phyloP scores from a whole-genome alignment of 2,329 filamentous ascomycete genomes.

The Tolypocladium inflatum region DNA sequence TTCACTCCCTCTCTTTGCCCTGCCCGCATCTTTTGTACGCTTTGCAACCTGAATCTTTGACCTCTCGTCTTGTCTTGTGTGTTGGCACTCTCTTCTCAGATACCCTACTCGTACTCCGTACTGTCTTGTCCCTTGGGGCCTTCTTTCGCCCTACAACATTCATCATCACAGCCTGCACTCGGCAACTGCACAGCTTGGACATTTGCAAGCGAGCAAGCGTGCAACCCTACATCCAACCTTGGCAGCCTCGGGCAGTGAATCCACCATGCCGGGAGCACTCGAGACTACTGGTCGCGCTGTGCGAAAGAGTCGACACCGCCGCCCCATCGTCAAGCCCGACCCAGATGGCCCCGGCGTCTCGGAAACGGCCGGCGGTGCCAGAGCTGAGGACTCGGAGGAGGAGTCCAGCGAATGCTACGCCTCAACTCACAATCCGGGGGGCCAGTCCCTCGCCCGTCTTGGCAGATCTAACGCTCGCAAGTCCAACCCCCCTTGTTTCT shows the following conservation, averaged over 20 bases:
- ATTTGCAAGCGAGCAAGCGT: neutral
- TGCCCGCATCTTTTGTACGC: neutral
- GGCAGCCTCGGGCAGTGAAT: neutral
- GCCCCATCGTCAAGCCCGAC: conserved; percentile 14
- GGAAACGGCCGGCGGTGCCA: neutral
- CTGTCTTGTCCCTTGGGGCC: neutral
- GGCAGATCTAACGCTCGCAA: conserved; percentile 29
- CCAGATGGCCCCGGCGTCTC: conserved; percentile 8
- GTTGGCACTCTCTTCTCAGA: neutral
- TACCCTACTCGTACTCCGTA: too few relatives aligned
- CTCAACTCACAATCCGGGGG: conserved; percentile 6
- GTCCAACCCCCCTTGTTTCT: conserved; percentile 7
- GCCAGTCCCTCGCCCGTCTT: conserved; percentile 15
- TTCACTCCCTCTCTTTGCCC: neutral
- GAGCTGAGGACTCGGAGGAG: conserved; percentile 1
- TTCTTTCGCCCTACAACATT: neutral
- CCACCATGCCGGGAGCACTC: neutral
- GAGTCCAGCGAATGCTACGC: conserved; percentile 11
- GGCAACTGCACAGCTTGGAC: neutral
- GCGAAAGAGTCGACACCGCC: neutral
- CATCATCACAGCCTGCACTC: neutral
- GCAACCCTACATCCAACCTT: neutral
- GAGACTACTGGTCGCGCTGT: neutral
- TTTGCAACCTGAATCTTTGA: neutral
- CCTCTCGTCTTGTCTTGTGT: neutral